Base-by-base conservation (phyloP, 108 stramenopile species). In the Licmophora abbreviata region DNA sequence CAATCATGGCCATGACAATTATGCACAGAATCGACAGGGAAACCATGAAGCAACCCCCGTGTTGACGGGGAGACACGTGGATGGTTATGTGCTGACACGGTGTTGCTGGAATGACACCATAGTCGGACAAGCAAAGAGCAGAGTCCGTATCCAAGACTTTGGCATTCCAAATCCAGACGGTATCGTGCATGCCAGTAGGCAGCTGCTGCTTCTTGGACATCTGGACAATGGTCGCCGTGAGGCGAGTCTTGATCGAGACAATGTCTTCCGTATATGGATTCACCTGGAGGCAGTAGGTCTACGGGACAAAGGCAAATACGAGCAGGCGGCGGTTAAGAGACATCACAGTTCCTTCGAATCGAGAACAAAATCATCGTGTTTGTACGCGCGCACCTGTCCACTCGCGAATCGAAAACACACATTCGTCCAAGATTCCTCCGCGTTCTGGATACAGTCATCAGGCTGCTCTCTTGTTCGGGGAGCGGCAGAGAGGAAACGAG, bases 21-120 rank as follows among this genome's bases (percentile, higher is more conserved):
- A 64, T 63, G 31, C 42, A 59, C 29, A 76, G 41, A 22, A 76
- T 53, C 10, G 59, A 32, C 20, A 71, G 63, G 38, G 63, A 64
- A 22, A 76, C 43, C 43, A 71, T 59, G 55, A 76, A 76, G 58
- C 75, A 76, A 15, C 75, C 75, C 22, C 74, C 74, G 5, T 44
- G 41, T 17, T 66, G 52, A 29, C 74, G 51, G 20, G 51, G 51
- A 8, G 58, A 57, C 14, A 68, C 63, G 43, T 47, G 54, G 5
- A 74, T 44, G 4, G 66, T 68, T 11, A 33, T 69, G 44, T 5
- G n/a, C 23, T 44, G 44, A 56, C 23, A 18, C 42, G 14, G 17
- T 20, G 40, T 2, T 21, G 2, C 2, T 22, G 51, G n/a, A 4
- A 20, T 51, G 20, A 23, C 7, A n/a, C n/a, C n/a, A n/a, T n/a